Base-by-base conservation (phyloP, 2,329 filamentous ascomycete species). In the Domatiomyces globalis region DNA sequence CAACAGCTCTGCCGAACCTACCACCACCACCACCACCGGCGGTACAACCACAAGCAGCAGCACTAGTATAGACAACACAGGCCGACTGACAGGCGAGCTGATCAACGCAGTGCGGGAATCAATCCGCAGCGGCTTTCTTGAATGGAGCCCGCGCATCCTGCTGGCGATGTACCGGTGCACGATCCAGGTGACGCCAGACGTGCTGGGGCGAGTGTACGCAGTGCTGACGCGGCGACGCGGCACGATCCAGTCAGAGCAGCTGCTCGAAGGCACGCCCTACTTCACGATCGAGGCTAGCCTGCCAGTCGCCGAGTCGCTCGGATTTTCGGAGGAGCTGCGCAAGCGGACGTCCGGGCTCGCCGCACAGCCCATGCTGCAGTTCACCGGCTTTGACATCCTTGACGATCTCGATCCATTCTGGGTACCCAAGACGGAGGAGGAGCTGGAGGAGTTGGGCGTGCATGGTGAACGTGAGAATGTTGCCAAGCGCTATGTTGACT, bases 111-210 rank as follows among this genome's bases (percentile, higher is more conserved):
- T 90, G 17, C 87, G 90, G 59, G 81, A 87, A 45, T 79, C 83
- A n/a, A 87, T 98, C 55, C 79, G 83, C 48, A 75, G 83, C 57
- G 90, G 83, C 19, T 95, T 96, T 73, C 73, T 95, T 17, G 92
- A 96, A 73, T 98, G 92, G 92, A 90, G 84, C 42, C 86, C 92
- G 0, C 82, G 92, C n/a, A 79, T 98, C 59, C 80, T 96, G 71
- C 80, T 98, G 45, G 92, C 92, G 49, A 96, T 96, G 87, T 98
- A 98, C 72, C 87, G 81, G 51, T 95, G 90, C 66, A 92, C 96
- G 66, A 96, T 98, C 62, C 92, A 96, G 75, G 88, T 90, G 27
- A 66, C 61, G 80, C 81, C 89, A 62, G 92, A 96, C 68, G 92
- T 96, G 43, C 80, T 98, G 4, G 92, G 92, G 19, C 83, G 87